phyloP scores from a whole-genome alignment of 78 protist genomes.

The Chrysochromulina parva region DNA sequence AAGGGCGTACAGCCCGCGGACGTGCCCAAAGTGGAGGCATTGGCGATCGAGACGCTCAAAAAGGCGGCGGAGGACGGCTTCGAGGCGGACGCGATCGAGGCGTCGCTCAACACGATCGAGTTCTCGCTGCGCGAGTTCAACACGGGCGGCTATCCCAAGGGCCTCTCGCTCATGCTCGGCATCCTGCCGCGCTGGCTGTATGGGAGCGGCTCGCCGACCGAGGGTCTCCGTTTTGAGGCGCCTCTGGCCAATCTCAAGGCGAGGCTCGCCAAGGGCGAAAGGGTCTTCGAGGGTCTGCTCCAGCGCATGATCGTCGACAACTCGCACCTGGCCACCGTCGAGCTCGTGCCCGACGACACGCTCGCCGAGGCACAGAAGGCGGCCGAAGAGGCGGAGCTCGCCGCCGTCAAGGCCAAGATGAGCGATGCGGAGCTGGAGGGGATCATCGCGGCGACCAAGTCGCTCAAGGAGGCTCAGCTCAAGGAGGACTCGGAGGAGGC shows the following conservation, averaged over 20 bases:
- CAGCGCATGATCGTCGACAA: neutral
- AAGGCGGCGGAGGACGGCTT: neutral
- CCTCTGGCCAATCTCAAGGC: conserved; percentile 2
- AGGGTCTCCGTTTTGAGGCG: conserved; percentile 3
- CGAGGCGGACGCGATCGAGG: conserved; percentile 11
- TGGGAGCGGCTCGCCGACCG: neutral
- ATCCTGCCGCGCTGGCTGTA: neutral
- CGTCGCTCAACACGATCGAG: conserved; percentile 49
- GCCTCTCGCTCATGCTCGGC: conserved; percentile 11
- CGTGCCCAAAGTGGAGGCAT: conserved; percentile 12
- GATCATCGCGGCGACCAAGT: neutral
- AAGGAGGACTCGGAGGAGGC: neutral
- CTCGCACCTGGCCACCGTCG: conserved; percentile 10
- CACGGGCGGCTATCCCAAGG: conserved; percentile 52
- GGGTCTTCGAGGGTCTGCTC: neutral
- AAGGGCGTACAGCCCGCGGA: conserved; percentile 3
- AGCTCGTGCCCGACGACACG: neutral
- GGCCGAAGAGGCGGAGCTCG: neutral
- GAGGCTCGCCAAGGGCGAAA: neutral
- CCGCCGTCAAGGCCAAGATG: neutral
- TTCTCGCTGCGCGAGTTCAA: conserved; percentile 53
- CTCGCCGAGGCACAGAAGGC: neutral
- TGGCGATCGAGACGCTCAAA: neutral
- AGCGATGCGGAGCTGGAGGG: neutral
- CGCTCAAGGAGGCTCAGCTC: neutral